Percentiles rank a stretch among this genome's conserved stretches.
Evolutionary conservation across 2,329 filamentous ascomycete genomes (phyloP).

Genomic region (Trichophyton schoenleinii): DNA sequence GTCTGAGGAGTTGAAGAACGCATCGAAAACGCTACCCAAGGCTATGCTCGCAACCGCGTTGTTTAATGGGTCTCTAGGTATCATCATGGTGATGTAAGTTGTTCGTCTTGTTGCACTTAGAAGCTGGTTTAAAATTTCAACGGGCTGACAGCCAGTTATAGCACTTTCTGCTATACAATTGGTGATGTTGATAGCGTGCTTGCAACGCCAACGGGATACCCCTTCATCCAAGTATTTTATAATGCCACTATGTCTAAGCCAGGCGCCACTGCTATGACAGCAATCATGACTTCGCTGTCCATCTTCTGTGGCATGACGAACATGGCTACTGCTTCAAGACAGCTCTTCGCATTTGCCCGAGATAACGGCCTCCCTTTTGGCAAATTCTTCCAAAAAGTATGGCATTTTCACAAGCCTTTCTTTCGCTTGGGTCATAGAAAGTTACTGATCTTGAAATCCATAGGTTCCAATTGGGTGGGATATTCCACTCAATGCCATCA

Average conservation of each 20-base stretch:
- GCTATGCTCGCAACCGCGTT: constrained; percentile 24
- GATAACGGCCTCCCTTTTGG: constrained; percentile 43
- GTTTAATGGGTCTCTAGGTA: constrained; percentile 27
- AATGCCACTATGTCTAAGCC: constrained; percentile 19
- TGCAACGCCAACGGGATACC: constrained; percentile 20
- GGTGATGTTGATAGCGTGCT: constrained; percentile 6
- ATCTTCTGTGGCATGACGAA: constrained; percentile 21
- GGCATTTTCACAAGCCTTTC: not conserved
- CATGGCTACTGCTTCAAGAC: constrained; percentile 23
- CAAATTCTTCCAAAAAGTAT: constrained; percentile 12
- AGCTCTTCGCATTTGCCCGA: constrained; percentile 34
- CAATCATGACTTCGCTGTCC: constrained; percentile 19
- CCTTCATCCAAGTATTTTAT: constrained; percentile 26
- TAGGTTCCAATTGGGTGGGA: constrained; percentile 25
- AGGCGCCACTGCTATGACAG: constrained; percentile 18
- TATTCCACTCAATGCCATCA: constrained; percentile 37
- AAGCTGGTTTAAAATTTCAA: not conserved
- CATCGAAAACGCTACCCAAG: constrained; percentile 24
- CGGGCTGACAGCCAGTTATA: not conserved
- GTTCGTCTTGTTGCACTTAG: not conserved
- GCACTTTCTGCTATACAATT: constrained; percentile 9
- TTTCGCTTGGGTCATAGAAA: not conserved
- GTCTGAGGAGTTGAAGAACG: constrained; percentile 28
- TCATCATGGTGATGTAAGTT: constrained; percentile 18
- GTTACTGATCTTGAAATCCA: not conserved